Evolutionary conservation across 108 stramenopile species (phyloP).

Genomic region (Conticribra guillardii): DNA sequence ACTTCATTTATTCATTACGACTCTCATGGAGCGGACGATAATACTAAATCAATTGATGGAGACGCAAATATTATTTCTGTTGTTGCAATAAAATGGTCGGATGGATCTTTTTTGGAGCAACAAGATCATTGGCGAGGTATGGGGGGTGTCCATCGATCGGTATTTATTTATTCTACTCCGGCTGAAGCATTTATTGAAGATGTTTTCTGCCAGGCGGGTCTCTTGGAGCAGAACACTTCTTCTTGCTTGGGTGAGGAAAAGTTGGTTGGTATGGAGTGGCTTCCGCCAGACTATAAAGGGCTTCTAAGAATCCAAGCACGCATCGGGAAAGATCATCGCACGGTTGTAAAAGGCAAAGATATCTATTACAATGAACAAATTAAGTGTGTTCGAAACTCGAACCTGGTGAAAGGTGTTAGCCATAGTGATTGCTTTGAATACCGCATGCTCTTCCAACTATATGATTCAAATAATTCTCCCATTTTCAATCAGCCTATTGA

Average conservation of each 20-base stretch:
- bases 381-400: conserved; percentile 30
- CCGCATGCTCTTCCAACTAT: conserved; percentile 44
- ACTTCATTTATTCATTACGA: conserved; percentile 26
- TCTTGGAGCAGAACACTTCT: conserved; percentile 14
- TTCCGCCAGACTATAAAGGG: conserved; percentile 12
- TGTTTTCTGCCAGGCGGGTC: conserved; percentile 67
- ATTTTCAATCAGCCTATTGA: conserved; percentile 39
- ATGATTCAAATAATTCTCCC: conserved; percentile 6
- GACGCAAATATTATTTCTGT: conserved; percentile 25
- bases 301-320: conserved; percentile 24
- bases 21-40: neutral
- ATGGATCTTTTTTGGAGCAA: conserved; percentile 90
- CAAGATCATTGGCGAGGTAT: conserved; percentile 97
- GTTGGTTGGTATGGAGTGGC: neutral
- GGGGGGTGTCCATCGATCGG: conserved; percentile 91
- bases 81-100: conserved; percentile 84
- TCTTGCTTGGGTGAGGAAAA: neutral
- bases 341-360: conserved; percentile 31
- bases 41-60: neutral
- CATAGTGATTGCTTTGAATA: conserved; percentile 29
- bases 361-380: conserved; percentile 69
- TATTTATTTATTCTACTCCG: conserved; percentile 78
- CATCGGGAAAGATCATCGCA: conserved; percentile 19
- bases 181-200: conserved; percentile 66
- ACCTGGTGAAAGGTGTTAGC: conserved; percentile 16